Evolutionary conservation across 2,329 filamentous ascomycete species (phyloP), one percentile per base, ranked within the genome.

Genomic region (Epichloe hybrida): DNA sequence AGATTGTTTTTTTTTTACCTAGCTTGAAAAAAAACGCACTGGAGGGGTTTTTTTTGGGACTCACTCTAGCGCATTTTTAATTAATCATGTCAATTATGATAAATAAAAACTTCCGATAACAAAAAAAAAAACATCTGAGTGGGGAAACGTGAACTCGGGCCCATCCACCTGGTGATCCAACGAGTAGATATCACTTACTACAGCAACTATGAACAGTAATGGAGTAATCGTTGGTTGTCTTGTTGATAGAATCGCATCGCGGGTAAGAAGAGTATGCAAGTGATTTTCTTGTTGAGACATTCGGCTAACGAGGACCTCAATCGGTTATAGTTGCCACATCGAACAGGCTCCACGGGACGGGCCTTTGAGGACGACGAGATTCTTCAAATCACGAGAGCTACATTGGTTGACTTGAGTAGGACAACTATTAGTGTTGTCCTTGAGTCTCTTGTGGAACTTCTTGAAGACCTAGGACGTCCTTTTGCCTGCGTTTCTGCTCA

Each of bases 171-270:
- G 15, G n/a, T 17, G n/a, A 39, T 9, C n/a, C 3, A 43, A 13
- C 11, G 27, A 40, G 52, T 21, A 43, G 53, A 46, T 44, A 56
- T 34, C 47, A 59, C 46, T 21, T 54, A 46, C n/a, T 53, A 48
- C 4, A 64, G 52, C 17, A 45, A 46, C 21, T 27, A 81, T 81
- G 77, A 79, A 75, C 64, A 72, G 73, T 63, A 77, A 81, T 65
- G 72, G 74, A 61, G 72, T 72, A 66, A 71, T 81, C 59, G 77
- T 82, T 61, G 72, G 73, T 67, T 78, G 75, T 64, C 72, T 82
- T 58, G 77, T 82, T 61, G 77, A 81, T 64, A 76, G 79, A 66
- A 72, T 82, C 58, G 74, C 76, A 55, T 77, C 77, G 55, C 76
- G 79, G 71, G 80, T 82, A 74, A 61, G 64, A 74, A 61, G 64